Evolutionary conservation across 2,329 filamentous ascomycete species (phyloP), one percentile per base, ranked within the genome.

Genomic region (Fusarium marasasianum): DNA sequence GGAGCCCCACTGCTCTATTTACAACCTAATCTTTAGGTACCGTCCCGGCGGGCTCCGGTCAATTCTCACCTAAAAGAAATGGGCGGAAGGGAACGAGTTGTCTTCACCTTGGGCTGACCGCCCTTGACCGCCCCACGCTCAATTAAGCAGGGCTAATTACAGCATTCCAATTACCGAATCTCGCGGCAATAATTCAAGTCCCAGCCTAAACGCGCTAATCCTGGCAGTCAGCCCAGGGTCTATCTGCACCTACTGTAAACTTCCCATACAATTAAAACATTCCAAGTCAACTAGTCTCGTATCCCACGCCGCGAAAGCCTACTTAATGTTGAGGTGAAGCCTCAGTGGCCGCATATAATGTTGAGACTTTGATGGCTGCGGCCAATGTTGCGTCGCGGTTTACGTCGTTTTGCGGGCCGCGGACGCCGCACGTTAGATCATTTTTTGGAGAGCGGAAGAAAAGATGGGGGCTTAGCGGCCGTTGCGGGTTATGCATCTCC

Each of bases 321-420:
- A 24, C 2, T 0, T 0, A 8, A 33, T 33, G 15, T 15, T 33
- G 15, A 43, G 7, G 5, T 3, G 0, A 2, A 2, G 6, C 9
- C 1, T 1, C 2, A 0, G 4, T 2, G 14, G 35, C 51, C 24
- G 35, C 17, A 37, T 20, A 7, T 5, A 20, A 15, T 18, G 29
- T 35, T 20, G n/a, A 14, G 0, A 0, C 5, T 47, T 15, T 15
- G 0, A 35, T 33, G 3, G 7, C 2, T 45, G 40, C 54, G 38
- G 54, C 54, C 22, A 40, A 55, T n/a, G 6, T 24, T 2, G 13
- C 1, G 5, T 31, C 10, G 6, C 2, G 3, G 22, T 56, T 8
- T 0, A 1, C 0, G 10, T 33, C 1, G 11, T 29, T 29, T 26
- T 35, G 55, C 40, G 40, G 55, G 40, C 55, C 55, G 55, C 55